Evolutionary conservation across 1,284 basidiomycete species (phyloP).

Genomic region (Ceratobasidium sp.): DNA sequence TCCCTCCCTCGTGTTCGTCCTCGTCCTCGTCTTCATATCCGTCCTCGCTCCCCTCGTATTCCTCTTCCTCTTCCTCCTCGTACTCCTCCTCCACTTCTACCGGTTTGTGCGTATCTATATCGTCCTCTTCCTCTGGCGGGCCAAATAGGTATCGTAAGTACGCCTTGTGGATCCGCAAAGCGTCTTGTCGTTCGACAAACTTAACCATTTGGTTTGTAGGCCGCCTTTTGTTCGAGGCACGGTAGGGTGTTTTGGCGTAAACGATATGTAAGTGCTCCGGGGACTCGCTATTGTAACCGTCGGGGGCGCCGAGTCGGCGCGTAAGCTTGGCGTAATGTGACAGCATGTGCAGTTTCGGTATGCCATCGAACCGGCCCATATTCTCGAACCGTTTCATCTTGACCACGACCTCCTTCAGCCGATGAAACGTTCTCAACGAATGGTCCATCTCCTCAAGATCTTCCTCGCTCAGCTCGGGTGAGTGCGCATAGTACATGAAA

Average conservation of each 20-base stretch:
- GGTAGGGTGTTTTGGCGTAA: conserved; percentile 34
- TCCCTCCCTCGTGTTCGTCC: background rate
- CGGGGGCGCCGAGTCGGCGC: conserved; percentile 32
- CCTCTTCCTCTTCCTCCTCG: too few species aligned
- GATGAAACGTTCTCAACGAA: conserved; percentile 24
- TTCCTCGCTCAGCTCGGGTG: background rate
- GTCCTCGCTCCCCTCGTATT: too few species aligned
- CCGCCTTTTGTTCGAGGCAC: conserved; percentile 31
- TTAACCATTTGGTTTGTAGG: conserved; percentile 32
- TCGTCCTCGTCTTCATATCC: background rate
- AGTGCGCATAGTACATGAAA: conserved; percentile 2
- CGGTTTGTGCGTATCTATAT: background rate
- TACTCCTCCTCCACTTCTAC: background rate
- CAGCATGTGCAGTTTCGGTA: conserved; percentile 60
- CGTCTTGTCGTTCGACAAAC: too few species aligned
- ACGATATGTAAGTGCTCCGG: conserved; percentile 48
- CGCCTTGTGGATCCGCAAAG: too few species aligned
- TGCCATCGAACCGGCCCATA: conserved; percentile 31
- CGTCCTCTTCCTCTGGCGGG: background rate
- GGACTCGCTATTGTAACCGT: conserved; percentile 46
- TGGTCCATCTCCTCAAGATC: conserved; percentile 5
- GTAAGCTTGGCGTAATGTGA: conserved; percentile 37
- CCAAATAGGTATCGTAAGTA: background rate
- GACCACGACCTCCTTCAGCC: background rate
- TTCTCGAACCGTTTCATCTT: background rate